Conservation (phyloP, 306 rosid species). For the Purshia tridentata region DNA sequence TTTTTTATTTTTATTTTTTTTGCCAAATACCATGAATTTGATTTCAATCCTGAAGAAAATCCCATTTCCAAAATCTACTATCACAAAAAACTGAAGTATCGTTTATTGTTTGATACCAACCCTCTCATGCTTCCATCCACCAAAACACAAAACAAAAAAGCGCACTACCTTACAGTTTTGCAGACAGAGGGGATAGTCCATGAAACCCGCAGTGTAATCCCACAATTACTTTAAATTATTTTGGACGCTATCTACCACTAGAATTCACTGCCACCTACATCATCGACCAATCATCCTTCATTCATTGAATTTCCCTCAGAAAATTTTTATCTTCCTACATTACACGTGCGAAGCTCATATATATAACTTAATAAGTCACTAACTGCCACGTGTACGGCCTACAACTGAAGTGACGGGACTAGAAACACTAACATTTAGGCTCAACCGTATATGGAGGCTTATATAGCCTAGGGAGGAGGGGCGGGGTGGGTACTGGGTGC, state of each 20-base stretch:
- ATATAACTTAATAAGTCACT: neutral
- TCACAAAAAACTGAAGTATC: no score
- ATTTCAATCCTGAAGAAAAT: no score
- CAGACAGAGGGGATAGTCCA: no score
- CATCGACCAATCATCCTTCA: constrained; percentile 12
- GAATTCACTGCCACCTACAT: neutral
- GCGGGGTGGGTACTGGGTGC: neutral
- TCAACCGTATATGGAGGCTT: neutral
- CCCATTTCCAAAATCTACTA: no score
- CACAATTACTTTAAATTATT: constrained; percentile 4
- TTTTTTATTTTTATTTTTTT: no score
- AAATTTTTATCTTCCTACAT: neutral
- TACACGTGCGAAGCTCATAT: neutral
- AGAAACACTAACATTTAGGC: neutral
- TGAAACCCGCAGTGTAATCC: neutral
- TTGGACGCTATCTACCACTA: neutral
- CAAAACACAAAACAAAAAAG: no score
- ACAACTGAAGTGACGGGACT: neutral
- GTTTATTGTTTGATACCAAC: no score
- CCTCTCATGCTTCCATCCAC: no score
- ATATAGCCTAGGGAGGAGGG: constrained; percentile 2
- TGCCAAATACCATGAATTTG: no score
- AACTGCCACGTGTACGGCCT: constrained; percentile 20
- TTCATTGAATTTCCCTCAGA: neutral
- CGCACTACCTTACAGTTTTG: no score